Percentiles rank a stretch among this genome's conserved stretches.
Evolutionary conservation across 2,329 filamentous ascomycete species (phyloP).

Genomic region (Elsinoe australis): DNA sequence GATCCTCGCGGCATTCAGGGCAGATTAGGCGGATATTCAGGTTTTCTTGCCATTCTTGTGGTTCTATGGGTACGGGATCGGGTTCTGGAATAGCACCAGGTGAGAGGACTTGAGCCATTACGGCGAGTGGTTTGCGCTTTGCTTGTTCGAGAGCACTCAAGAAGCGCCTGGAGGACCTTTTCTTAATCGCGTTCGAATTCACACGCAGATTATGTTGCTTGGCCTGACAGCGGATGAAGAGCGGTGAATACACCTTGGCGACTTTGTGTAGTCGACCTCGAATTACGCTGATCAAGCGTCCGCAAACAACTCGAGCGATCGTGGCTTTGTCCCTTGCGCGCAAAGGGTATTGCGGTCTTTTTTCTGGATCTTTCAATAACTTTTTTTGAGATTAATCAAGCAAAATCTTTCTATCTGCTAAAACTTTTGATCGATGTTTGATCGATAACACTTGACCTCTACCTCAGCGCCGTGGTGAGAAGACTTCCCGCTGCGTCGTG

Average conservation of each 20-base stretch:
- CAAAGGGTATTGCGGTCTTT: too few species aligned
- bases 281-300: background rate
- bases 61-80: slow-evolving; percentile 29
- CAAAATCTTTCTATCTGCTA: slow-evolving; percentile 12
- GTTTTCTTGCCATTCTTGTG: slow-evolving; percentile 65
- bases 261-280: slow-evolving; percentile 18
- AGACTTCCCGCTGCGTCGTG: slow-evolving; percentile 13
- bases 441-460: too few species aligned
- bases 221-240: slow-evolving; percentile 52
- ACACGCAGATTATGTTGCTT: slow-evolving; percentile 41
- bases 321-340: background rate
- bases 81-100: slow-evolving; percentile 39
- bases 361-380: background rate
- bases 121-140: slow-evolving; percentile 26
- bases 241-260: slow-evolving; percentile 65
- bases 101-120: slow-evolving; percentile 34
- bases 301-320: background rate
- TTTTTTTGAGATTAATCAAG: too few species aligned
- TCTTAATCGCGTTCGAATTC: slow-evolving; percentile 39
- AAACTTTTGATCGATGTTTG: slow-evolving; percentile 7
- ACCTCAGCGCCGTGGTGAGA: slow-evolving; percentile 12
- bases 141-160: slow-evolving; percentile 23
- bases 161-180: slow-evolving; percentile 35
- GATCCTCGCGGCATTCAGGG: slow-evolving; percentile 81
- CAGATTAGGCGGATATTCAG: slow-evolving; percentile 80